A percentile compares a stretch with the other conserved stretches of the same genome.
phyloP scores from a whole-genome alignment of 768 basidiomycete genomes.

The Leccinum sublutescens region DNA sequence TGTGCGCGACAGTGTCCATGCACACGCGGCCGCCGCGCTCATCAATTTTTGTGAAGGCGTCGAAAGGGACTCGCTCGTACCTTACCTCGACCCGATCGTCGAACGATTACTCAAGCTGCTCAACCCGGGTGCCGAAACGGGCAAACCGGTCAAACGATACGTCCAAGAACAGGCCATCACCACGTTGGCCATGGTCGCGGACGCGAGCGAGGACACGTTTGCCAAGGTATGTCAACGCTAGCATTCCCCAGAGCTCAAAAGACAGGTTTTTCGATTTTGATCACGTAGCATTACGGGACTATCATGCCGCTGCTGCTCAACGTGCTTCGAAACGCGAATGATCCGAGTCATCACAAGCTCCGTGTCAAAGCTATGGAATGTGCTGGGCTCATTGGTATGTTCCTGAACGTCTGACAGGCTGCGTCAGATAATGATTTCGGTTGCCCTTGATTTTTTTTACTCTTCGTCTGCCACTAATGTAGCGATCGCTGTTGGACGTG shows the following conservation, averaged over 20 bases:
- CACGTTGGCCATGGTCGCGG: slow-evolving; percentile 86
- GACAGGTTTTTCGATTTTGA: background rate
- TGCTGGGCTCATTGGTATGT: slow-evolving; percentile 77
- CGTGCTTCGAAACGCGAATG: slow-evolving; percentile 71
- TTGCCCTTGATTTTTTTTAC: background rate
- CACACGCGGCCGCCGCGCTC: slow-evolving; percentile 83
- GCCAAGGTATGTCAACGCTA: slow-evolving; percentile 48
- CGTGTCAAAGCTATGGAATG: slow-evolving; percentile 90
- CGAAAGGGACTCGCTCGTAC: slow-evolving; percentile 65
- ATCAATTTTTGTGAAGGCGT: slow-evolving; percentile 93
- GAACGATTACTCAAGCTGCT: slow-evolving; percentile 58
- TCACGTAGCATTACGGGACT: slow-evolving; percentile 60
- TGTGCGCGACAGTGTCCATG: slow-evolving; percentile 59
- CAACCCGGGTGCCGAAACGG: slow-evolving; percentile 46
- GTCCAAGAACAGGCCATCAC: slow-evolving; percentile 90
- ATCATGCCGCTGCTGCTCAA: slow-evolving; percentile 82
- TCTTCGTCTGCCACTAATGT: background rate
- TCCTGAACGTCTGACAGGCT: background rate
- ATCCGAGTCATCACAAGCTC: slow-evolving; percentile 62
- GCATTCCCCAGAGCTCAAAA: background rate
- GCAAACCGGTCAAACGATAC: slow-evolving; percentile 49
- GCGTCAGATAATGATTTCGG: background rate
- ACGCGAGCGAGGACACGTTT: slow-evolving; percentile 78
- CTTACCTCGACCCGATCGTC: slow-evolving; percentile 80
- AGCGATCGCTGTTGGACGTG: slow-evolving; percentile 87